phyloP scores from a whole-genome alignment of 176 grass and related monocot genomes.

The Puya raimondii region DNA sequence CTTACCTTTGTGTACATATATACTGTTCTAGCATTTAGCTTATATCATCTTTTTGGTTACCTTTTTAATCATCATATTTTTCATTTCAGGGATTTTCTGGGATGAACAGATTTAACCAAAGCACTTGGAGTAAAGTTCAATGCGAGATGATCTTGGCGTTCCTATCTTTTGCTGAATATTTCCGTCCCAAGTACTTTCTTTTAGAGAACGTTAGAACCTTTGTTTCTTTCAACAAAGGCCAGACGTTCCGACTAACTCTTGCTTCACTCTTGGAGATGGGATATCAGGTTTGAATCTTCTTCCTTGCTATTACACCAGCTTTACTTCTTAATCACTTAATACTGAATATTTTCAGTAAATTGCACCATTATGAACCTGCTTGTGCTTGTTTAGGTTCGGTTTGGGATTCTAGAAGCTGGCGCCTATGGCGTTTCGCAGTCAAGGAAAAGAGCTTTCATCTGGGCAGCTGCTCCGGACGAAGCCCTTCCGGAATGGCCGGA shows the following conservation, averaged over 20 bases:
- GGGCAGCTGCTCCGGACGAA: constrained; percentile 88
- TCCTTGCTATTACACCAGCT: not conserved
- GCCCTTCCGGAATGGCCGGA: constrained; percentile 91
- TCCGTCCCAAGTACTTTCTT: constrained; percentile 85
- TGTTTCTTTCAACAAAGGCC: constrained; percentile 97
- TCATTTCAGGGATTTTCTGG: constrained; percentile 87
- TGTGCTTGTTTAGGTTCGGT: constrained; percentile 58
- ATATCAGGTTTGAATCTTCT: constrained; percentile 66
- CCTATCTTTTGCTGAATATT: constrained; percentile 91
- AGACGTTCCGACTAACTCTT: constrained; percentile 86
- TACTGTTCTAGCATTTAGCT: not conserved
- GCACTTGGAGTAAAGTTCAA: constrained; percentile 98
- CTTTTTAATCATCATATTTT: constrained; percentile 13
- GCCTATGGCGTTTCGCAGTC: constrained; percentile 90
- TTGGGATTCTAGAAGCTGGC: constrained; percentile 95
- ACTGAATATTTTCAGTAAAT: not conserved
- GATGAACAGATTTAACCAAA: constrained; percentile 98
- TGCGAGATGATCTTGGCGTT: constrained; percentile 99
- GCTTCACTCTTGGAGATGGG: constrained; percentile 95
- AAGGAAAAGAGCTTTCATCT: constrained; percentile 95
- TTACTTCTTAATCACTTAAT: not conserved
- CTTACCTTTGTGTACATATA: not conserved
- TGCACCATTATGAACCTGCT: not conserved
- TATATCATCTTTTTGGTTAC: not conserved
- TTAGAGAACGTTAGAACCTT: constrained; percentile 98